phyloP scores from a whole-genome alignment of 352 stramenopile species.

The Pilasporangium apinafurcum region DNA sequence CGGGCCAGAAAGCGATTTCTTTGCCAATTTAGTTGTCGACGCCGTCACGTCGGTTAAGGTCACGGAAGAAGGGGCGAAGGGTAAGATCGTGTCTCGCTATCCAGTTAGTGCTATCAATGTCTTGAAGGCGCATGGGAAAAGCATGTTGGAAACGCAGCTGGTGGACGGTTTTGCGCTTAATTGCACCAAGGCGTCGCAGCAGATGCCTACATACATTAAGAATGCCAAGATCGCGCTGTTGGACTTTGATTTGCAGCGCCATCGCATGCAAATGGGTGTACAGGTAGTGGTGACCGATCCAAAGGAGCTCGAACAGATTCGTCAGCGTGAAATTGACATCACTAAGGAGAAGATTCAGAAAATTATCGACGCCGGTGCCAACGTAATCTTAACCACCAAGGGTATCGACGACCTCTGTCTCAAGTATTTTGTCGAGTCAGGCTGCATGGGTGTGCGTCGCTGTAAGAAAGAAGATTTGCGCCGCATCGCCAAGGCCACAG shows the following conservation, averaged over 20 bases:
- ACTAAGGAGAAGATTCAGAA: slow-evolving; percentile 99
- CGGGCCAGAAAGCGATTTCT: slow-evolving; percentile 96
- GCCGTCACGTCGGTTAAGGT: slow-evolving; percentile 96
- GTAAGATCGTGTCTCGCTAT: slow-evolving; percentile 89
- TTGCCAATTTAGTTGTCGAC: slow-evolving; percentile 96
- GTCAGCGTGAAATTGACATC: slow-evolving; percentile 99
- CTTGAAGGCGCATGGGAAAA: slow-evolving; percentile 95
- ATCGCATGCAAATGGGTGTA: slow-evolving; percentile 98
- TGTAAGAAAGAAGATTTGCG: slow-evolving; percentile 98
- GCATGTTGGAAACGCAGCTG: slow-evolving; percentile 84
- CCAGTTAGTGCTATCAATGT: slow-evolving; percentile 98
- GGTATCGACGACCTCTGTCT: slow-evolving; percentile 99
- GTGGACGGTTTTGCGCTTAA: slow-evolving; percentile 97
- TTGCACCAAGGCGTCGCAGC: slow-evolving; percentile 95
- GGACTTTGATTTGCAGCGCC: slow-evolving; percentile 98
- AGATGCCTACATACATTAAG: slow-evolving; percentile 96
- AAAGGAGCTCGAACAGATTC: slow-evolving; percentile 98
- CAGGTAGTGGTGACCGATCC: slow-evolving; percentile 90
- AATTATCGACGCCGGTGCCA: slow-evolving; percentile 97
- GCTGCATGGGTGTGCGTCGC: slow-evolving; percentile 94
- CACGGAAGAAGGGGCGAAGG: slow-evolving; percentile 78
- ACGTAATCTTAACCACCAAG: slow-evolving; percentile 99
- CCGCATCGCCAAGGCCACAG: slow-evolving; percentile 98
- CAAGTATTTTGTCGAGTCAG: slow-evolving; percentile 99
- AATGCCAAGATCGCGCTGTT: slow-evolving; percentile 95